A percentile compares a stretch with the other conserved stretches of the same genome.
Conservation (phyloP, 306 rosid genomes). For the Vicia villosa region DNA sequence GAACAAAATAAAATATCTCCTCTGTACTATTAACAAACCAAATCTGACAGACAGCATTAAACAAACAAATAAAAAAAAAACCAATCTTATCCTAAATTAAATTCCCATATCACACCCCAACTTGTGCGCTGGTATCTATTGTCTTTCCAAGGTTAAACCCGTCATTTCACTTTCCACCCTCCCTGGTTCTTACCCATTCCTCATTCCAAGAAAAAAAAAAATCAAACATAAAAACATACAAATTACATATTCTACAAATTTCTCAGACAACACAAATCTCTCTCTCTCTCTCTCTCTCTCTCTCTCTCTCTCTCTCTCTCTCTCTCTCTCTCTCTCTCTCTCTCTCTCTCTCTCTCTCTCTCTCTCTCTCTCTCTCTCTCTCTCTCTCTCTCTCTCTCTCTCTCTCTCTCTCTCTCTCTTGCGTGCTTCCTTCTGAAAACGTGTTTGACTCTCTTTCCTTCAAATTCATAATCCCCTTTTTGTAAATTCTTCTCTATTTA, state of each 20-base stretch:
- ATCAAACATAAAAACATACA: neutral
- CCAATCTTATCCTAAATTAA: constrained; percentile 10
- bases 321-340: too few species aligned
- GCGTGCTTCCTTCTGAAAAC: constrained; percentile 36
- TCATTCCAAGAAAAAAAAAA: neutral
- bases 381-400: too few species aligned
- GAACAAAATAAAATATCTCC: too few species aligned
- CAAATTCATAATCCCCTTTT: constrained; percentile 17
- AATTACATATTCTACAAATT: neutral
- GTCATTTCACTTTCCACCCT: neutral
- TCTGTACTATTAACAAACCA: neutral
- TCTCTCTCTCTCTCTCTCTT: too few species aligned
- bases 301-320: too few species aligned
- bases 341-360: too few species aligned
- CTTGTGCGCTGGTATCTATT: neutral
- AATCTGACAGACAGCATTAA: neutral
- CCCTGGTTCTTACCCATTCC: neutral
- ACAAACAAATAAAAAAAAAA: too few species aligned
- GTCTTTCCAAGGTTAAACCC: neutral
- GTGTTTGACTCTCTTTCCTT: constrained; percentile 54
- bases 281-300: too few species aligned
- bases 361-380: too few species aligned
- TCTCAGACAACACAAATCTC: neutral
- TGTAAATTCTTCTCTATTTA: constrained; percentile 41
- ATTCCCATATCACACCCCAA: neutral